Percentiles rank a stretch among this genome's conserved stretches.
These are phyloP conservation scores for Komagataella pseudopastoris DNA, from an alignment of 805 yeast genomes.

Conservation along the genomic window DNA sequence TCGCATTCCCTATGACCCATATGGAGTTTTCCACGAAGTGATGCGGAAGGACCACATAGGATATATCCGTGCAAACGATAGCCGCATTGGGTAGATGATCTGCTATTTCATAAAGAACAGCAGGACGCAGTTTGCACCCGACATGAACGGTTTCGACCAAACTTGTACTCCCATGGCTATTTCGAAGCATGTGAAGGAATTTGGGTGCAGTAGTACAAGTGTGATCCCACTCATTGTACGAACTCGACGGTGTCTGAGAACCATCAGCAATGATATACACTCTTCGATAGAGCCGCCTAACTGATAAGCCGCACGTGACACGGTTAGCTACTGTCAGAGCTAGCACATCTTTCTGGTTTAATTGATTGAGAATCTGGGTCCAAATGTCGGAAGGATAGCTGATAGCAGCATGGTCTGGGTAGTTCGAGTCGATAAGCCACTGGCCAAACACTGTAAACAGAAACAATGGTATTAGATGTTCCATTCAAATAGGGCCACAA, in stretches of 20 bases:
- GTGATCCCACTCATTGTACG: not conserved
- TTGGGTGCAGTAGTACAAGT: not conserved
- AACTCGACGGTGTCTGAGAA: not conserved
- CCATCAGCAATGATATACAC: not conserved
- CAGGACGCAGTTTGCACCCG: not conserved
- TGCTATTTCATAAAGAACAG: not conserved
- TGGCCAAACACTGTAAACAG: not conserved
- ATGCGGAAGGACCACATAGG: not conserved
- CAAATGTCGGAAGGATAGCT: not conserved
- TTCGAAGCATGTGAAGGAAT: not conserved
- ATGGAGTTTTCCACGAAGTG: not conserved
- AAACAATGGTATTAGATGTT: not conserved
- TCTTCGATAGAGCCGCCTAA: not conserved
- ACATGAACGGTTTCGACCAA: not conserved
- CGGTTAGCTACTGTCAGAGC: not conserved
- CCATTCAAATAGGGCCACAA: not conserved
- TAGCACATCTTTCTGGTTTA: not conserved
- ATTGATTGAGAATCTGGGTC: not conserved
- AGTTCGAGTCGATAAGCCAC: not conserved
- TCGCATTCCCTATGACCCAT: not conserved
- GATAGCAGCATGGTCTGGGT: not conserved
- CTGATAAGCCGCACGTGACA: not conserved
- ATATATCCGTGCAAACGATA: not conserved
- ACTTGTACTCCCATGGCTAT: not conserved
- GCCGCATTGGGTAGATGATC: not conserved